These are phyloP conservation scores for Basipetospora chlamydospora DNA, from an alignment of 2,329 filamentous ascomycete genomes.

Conservation along the genomic window DNA sequence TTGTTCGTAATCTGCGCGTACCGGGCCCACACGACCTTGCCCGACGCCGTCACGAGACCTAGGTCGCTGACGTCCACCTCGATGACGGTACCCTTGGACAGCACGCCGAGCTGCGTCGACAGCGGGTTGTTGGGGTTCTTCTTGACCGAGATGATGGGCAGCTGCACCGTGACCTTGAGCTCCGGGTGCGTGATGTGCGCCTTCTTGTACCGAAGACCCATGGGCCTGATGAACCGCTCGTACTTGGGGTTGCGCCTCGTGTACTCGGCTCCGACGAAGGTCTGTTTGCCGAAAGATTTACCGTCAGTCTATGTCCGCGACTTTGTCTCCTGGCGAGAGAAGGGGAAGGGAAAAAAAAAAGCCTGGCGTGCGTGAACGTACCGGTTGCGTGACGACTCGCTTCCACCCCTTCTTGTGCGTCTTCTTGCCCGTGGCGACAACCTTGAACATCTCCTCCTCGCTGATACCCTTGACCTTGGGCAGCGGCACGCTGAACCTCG, in stretches of 20 bases:
- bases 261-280: slow-evolving; percentile 80
- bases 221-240: slow-evolving; percentile 39
- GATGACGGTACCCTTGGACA: slow-evolving; percentile 66
- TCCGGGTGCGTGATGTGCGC: slow-evolving; percentile 54
- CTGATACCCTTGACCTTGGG: slow-evolving; percentile 88
- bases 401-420: slow-evolving; percentile 73
- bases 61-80: slow-evolving; percentile 92
- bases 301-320: slow-evolving; percentile 48
- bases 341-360: no score
- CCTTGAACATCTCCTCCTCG: slow-evolving; percentile 97
- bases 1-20: slow-evolving; percentile 57
- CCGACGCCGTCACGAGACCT: slow-evolving; percentile 76
- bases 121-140: slow-evolving; percentile 68
- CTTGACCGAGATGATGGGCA: slow-evolving; percentile 58
- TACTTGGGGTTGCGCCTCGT: slow-evolving; percentile 76
- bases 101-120: slow-evolving; percentile 82
- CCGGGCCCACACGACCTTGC: slow-evolving; percentile 87
- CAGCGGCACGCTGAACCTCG: slow-evolving; percentile 80
- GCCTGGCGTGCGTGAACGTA: no score
- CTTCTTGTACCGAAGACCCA: slow-evolving; percentile 37
- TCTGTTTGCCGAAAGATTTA: slow-evolving; percentile 35
- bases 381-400: slow-evolving; percentile 44
- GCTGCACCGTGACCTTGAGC: slow-evolving; percentile 73
- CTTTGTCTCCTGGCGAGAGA: background rate
- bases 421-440: slow-evolving; percentile 93